Evolutionary conservation across 2,329 filamentous ascomycete genomes (phyloP).

Genomic region (Alternaria conjuncta): DNA sequence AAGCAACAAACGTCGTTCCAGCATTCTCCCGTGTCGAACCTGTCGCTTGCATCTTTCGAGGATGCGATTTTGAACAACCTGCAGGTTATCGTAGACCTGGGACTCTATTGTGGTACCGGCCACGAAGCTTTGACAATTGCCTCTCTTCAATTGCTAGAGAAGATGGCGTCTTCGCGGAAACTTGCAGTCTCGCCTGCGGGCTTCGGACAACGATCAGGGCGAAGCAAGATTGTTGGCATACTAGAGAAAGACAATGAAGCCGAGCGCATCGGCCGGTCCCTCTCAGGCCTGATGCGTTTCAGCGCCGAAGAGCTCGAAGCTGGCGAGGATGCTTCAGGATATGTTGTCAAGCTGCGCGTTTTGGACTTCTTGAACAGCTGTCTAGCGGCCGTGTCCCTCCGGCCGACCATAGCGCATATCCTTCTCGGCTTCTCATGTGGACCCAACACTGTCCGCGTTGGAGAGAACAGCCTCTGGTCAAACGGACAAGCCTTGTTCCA

Average conservation of each 20-base stretch:
- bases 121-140: conserved; percentile 81
- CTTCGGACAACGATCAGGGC: conserved; percentile 66
- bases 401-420: conserved; percentile 87
- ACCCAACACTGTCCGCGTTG: conserved; percentile 71
- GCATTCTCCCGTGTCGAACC: conserved; percentile 70
- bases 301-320: conserved; percentile 74
- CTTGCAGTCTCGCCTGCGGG: conserved; percentile 74
- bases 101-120: conserved; percentile 83
- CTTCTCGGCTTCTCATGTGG: conserved; percentile 86
- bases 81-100: conserved; percentile 78
- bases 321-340: conserved; percentile 72
- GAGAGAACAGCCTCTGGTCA: conserved; percentile 73
- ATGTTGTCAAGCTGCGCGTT: conserved; percentile 82
- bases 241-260: conserved; percentile 82
- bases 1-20: conserved; percentile 68
- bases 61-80: conserved; percentile 87
- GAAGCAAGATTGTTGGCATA: conserved; percentile 87
- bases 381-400: conserved; percentile 73
- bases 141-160: conserved; percentile 82
- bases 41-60: conserved; percentile 86
- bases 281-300: conserved; percentile 71
- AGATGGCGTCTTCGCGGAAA: conserved; percentile 82
- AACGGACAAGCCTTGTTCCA: conserved; percentile 81
- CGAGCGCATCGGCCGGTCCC: conserved; percentile 76
- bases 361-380: conserved; percentile 86